Evolutionary conservation across 345 rosid species (phyloP), one percentile per base, ranked within the genome.

Genomic region (rapeseed (Brassica napus)): DNA sequence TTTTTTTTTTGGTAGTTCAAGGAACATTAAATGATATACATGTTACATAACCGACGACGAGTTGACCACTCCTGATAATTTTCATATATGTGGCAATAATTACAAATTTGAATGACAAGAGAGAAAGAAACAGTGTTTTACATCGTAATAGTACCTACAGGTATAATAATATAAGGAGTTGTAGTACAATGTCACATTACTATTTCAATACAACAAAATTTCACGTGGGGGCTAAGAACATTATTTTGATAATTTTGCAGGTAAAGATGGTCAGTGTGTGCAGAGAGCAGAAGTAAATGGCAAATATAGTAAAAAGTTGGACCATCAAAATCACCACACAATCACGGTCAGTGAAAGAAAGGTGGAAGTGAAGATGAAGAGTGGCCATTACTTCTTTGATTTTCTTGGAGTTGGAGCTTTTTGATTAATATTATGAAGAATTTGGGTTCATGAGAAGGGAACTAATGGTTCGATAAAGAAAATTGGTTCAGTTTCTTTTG

Each of bases 251-350:
- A 80, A 75, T 30, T n/a, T 58, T 81, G 73, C 80, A 81, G 83
- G 83, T 47, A 71, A 65, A 57, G 64, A 65, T 71, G 83, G 80
- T 81, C 83, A 81, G 83, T 76, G 69, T 71, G 69, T 71, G 65
- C 80, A 81, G 83, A 76, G 70, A 49, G 77, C 76, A 65, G 83
- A 75, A 81, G 83, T 75, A 69, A 80, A 70, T 70, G 83, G 79
- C 67, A 42, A 65, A 75, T 64, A 31, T 81, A 79, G 83, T 75
- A 75, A 66, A 71, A 75, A 71, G 70, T 44, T 81, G 83, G 80
- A 76, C 80, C 83, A 76, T 81, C 83, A 71, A 76, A 76, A 66
- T 71, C 77, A 81, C 69, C 73, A 76, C 73, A 65, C 59, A 71
- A 65, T 81, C 65, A 6, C 80, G 31, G 77, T 65, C 77, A 71